phyloP scores from a whole-genome alignment of 805 yeast genomes.

The Yarrowia hollandica region DNA sequence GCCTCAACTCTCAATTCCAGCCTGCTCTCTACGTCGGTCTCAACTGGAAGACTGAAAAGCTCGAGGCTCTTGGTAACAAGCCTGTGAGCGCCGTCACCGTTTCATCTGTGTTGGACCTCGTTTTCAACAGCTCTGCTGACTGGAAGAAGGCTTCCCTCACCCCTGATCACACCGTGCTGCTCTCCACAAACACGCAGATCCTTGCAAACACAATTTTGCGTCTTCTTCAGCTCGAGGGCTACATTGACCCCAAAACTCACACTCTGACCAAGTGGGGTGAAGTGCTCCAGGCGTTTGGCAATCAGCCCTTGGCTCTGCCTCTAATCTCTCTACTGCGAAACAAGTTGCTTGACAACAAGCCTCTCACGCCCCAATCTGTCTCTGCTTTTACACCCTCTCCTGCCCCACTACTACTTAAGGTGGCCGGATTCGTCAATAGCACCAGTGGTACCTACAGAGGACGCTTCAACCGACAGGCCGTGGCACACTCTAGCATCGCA shows the following conservation, averaged over 20 bases:
- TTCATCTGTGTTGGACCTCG: slow-evolving; percentile 41
- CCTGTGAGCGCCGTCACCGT: background rate
- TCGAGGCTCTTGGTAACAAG: slow-evolving; percentile 1
- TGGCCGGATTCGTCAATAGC: slow-evolving; percentile 42
- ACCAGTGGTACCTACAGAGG: slow-evolving; percentile 50
- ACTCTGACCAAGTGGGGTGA: slow-evolving; percentile 55
- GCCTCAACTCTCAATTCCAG: slow-evolving; percentile 32
- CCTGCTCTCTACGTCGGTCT: slow-evolving; percentile 30
- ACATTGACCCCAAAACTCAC: slow-evolving; percentile 44
- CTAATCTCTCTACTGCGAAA: slow-evolving; percentile 35
- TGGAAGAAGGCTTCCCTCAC: slow-evolving; percentile 24
- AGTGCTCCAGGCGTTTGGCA: slow-evolving; percentile 42
- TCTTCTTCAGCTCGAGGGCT: slow-evolving; percentile 52
- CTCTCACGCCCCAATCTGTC: slow-evolving; percentile 43
- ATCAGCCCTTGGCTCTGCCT: slow-evolving; percentile 30
- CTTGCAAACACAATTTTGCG: slow-evolving; percentile 59
- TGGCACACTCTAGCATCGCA: slow-evolving; percentile 66
- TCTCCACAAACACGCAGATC: slow-evolving; percentile 50
- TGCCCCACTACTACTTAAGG: slow-evolving; percentile 51
- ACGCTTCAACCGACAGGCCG: slow-evolving; percentile 65
- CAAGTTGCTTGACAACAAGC: slow-evolving; percentile 37
- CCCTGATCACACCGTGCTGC: slow-evolving; percentile 34
- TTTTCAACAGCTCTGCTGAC: slow-evolving; percentile 35
- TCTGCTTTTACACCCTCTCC: slow-evolving; percentile 48
- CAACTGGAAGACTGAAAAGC: slow-evolving; percentile 18